Percentiles rank a stretch among this genome's conserved stretches.
Evolutionary conservation across 2,329 filamentous ascomycete species (phyloP).

Genomic region (Aureobasidium sp.): DNA sequence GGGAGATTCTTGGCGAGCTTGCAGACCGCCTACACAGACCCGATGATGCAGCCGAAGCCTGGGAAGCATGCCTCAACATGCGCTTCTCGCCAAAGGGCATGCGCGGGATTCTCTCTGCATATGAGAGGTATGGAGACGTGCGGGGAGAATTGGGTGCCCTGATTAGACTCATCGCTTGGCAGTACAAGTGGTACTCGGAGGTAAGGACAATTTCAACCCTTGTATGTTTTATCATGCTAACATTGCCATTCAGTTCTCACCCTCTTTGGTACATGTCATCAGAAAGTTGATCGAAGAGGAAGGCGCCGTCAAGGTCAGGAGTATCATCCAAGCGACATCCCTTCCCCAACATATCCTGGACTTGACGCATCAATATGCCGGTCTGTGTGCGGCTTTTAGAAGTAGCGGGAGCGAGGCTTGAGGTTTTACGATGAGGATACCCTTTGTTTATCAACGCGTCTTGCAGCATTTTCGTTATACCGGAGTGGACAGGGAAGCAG

Average conservation of each 20-base stretch:
- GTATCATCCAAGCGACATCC: slow-evolving; percentile 93
- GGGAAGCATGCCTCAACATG: slow-evolving; percentile 76
- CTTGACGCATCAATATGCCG: slow-evolving; percentile 92
- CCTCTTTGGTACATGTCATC: slow-evolving; percentile 78
- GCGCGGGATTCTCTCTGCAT: slow-evolving; percentile 71
- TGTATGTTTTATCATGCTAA: background rate
- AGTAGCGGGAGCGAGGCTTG: slow-evolving; percentile 74
- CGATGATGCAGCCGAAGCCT: slow-evolving; percentile 89
- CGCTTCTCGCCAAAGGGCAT: slow-evolving; percentile 93
- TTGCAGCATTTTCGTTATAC: background rate
- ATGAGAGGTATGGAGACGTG: slow-evolving; percentile 71
- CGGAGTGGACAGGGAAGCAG: background rate
- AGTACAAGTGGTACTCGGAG: slow-evolving; percentile 99
- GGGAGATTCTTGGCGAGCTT: slow-evolving; percentile 92
- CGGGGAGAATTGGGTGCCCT: slow-evolving; percentile 76
- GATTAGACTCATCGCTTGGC: slow-evolving; percentile 91
- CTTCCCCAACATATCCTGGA: slow-evolving; percentile 89
- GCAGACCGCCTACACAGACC: slow-evolving; percentile 88
- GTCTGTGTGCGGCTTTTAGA: slow-evolving; percentile 86
- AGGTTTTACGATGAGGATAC: background rate
- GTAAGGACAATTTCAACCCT: slow-evolving; percentile 34
- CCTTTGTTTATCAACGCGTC: background rate
- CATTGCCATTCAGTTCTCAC: slow-evolving; percentile 61
- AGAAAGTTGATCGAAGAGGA: slow-evolving; percentile 94
- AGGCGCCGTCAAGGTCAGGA: slow-evolving; percentile 92